Conservation (phyloP, 306 rosid species). For the Castanea sativa region DNA sequence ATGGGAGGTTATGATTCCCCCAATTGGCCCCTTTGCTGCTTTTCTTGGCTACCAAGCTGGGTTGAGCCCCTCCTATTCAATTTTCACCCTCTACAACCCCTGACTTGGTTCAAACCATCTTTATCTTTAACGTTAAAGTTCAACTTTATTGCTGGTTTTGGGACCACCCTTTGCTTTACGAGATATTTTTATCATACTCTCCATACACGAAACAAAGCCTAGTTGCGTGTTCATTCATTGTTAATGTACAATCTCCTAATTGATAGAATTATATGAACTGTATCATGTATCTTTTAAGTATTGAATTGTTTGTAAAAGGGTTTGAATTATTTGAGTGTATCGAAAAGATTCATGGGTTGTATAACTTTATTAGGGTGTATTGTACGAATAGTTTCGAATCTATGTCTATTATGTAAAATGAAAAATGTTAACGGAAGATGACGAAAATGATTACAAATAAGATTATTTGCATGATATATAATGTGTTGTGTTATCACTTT, state of each 20-base stretch:
- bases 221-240: constrained; percentile 20
- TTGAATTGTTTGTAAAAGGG: too few species aligned
- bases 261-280: background rate
- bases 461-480: too few species aligned
- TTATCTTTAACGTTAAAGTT: constrained; percentile 22
- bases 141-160: constrained; percentile 49
- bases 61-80: background rate
- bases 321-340: too few species aligned
- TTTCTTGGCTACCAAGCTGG: constrained; percentile 31
- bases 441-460: too few species aligned
- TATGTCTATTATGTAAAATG: too few species aligned
- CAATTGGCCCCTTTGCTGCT: constrained; percentile 28
- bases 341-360: too few species aligned
- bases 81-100: background rate
- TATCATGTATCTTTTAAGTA: too few species aligned
- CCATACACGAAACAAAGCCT: background rate
- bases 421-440: too few species aligned
- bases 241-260: background rate
- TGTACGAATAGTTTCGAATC: too few species aligned
- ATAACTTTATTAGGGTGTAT: too few species aligned
- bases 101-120: constrained; percentile 26
- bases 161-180: constrained; percentile 40
- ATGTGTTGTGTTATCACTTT: too few species aligned
- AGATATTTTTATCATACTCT: constrained; percentile 24
- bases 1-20: constrained; percentile 65